Evolutionary conservation across 2,329 filamentous ascomycete genomes (phyloP), one percentile per base, ranked within the genome.

Genomic region (Coniochaeta prunicola): DNA sequence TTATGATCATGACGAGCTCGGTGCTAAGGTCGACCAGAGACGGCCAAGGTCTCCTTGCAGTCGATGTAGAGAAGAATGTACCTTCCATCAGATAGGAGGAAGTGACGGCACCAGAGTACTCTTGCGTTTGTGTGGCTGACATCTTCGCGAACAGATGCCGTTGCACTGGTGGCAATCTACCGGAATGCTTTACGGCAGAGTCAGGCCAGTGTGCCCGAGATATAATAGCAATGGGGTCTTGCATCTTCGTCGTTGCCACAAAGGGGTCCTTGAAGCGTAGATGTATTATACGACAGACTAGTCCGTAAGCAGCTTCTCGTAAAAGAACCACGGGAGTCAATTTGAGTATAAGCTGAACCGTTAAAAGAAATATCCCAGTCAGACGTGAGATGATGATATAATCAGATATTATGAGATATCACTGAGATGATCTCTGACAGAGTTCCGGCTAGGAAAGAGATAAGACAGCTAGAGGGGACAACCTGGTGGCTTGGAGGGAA

Each of bases 1-100:
- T 69, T 34, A 79, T 71, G 38, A 78, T 65, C 57, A 67, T 63
- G n/a, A 79, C 56, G 17, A 79, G 64, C 65, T 80, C 77, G 4
- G 74, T 70, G 64, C 74, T 77, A 19, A 80, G 70, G 57, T 70
- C 65, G 57, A 71, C 62, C 21, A 75, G 62, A 10, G 68, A 71
- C 63, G 45, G 45, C 45, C 45, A 50, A 13, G 45, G 10, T 5
- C 45, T 26, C 21, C n/a, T 5, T 1, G 45, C 45, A 30, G n/a
- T 13, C 10, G 45, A 21, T 2, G 45, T n/a, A 50, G 24, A 30
- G n/a, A 28, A 50, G 4, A 26, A 50, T 2, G 12, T 2, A 4
- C n/a, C 24, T 2, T 30, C 45, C 24, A 21, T 26, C 67, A 68
- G 57, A 45, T 64, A 31, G 58, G 62, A 45, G 54, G 50, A 57